Evolutionary conservation across 164 flowering plant species (phyloP).

Genomic region (Buxus sempervirens): DNA sequence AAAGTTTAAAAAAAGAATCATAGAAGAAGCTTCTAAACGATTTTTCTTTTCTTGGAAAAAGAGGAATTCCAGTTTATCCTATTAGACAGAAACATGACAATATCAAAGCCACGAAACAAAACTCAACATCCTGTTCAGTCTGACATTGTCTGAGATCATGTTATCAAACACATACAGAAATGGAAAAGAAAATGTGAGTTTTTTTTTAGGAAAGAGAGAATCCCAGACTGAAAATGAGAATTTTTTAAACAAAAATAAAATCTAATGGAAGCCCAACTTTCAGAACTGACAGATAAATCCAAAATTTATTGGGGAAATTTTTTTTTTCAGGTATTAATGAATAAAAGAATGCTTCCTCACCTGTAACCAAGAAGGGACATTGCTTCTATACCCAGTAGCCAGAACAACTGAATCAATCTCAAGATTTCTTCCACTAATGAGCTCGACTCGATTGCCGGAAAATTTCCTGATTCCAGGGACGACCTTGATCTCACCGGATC

Average conservation of each 20-base stretch:
- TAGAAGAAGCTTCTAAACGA: background rate
- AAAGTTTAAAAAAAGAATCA: background rate
- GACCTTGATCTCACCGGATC: slow-evolving; percentile 64
- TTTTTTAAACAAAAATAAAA: background rate
- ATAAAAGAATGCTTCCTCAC: slow-evolving; percentile 31
- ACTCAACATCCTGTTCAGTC: slow-evolving; percentile 5
- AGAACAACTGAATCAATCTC: slow-evolving; percentile 68
- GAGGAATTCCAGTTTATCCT: too few species aligned
- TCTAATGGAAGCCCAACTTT: slow-evolving; percentile 21
- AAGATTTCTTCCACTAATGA: slow-evolving; percentile 51
- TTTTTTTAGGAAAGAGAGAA: background rate
- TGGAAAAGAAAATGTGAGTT: background rate
- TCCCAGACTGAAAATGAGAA: background rate
- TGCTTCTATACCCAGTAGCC: slow-evolving; percentile 91
- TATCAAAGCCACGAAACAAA: background rate
- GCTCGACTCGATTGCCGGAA: slow-evolving; percentile 40
- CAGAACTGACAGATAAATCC: slow-evolving; percentile 28
- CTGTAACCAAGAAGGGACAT: slow-evolving; percentile 88
- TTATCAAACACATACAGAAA: background rate
- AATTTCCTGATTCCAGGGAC: slow-evolving; percentile 70
- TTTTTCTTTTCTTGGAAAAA: slow-evolving; percentile 1
- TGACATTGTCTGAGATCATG: background rate
- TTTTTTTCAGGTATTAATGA: too few species aligned
- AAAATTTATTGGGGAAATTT: too few species aligned
- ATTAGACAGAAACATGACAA: background rate